phyloP scores from a whole-genome alignment of 1,284 basidiomycete genomes.

The Sporisorium reilianum region DNA sequence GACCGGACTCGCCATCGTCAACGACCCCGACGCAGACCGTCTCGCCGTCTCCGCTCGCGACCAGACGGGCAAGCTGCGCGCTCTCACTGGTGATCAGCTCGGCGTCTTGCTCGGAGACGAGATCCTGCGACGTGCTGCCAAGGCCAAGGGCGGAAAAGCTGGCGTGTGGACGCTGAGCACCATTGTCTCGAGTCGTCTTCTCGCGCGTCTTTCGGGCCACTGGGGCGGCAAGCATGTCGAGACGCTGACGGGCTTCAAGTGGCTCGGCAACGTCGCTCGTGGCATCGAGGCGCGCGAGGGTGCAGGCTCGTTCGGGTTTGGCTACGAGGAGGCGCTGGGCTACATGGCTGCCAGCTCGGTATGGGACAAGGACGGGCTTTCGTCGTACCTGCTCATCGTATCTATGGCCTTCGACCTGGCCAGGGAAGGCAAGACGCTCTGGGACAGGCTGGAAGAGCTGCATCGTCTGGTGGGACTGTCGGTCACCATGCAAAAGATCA shows the following conservation, averaged over 20 bases:
- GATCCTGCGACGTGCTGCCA: slow-evolving; percentile 49
- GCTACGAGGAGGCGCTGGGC: slow-evolving; percentile 64
- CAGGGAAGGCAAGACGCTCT: slow-evolving; percentile 50
- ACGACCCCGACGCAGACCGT: slow-evolving; percentile 63
- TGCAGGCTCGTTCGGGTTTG: slow-evolving; percentile 53
- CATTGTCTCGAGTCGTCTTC: slow-evolving; percentile 56
- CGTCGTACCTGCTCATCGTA: slow-evolving; percentile 54
- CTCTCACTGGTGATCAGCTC: slow-evolving; percentile 61
- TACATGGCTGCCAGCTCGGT: slow-evolving; percentile 60
- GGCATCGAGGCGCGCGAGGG: slow-evolving; percentile 46
- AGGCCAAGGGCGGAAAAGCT: slow-evolving; percentile 20
- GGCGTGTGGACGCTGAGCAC: slow-evolving; percentile 53
- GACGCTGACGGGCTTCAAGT: slow-evolving; percentile 65
- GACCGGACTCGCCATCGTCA: slow-evolving; percentile 58
- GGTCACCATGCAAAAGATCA: slow-evolving; percentile 60
- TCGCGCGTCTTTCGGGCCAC: slow-evolving; percentile 51
- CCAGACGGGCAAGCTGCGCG: slow-evolving; percentile 40
- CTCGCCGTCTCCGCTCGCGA: slow-evolving; percentile 57
- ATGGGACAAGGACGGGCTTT: slow-evolving; percentile 65
- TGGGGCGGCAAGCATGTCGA: slow-evolving; percentile 53
- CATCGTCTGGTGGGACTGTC: slow-evolving; percentile 53
- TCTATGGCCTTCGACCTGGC: slow-evolving; percentile 55
- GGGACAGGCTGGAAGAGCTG: slow-evolving; percentile 60
- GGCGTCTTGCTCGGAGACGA: slow-evolving; percentile 60
- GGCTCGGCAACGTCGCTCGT: slow-evolving; percentile 60